These are phyloP conservation scores for Tillandsia fasciculata DNA, from an alignment of 176 grass and related monocot genomes.

Conservation along the genomic window DNA sequence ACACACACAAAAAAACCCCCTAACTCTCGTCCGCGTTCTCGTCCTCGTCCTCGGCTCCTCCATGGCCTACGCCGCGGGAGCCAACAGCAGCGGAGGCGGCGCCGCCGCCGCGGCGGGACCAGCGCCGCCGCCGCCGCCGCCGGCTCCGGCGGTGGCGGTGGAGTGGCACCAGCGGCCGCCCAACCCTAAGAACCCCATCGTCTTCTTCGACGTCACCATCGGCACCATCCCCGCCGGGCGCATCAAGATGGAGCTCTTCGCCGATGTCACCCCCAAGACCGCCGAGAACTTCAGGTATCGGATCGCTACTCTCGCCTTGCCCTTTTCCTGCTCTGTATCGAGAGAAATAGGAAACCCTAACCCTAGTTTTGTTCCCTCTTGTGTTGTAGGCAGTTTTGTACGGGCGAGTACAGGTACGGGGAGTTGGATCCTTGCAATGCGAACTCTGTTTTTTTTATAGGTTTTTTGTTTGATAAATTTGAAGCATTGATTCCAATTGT, in stretches of 20 bases:
- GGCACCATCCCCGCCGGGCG: slow-evolving; percentile 89
- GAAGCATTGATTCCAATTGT: too few species aligned
- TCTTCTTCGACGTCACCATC: slow-evolving; percentile 98
- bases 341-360: too few species aligned
- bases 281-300: slow-evolving; percentile 86
- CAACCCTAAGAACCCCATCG: slow-evolving; percentile 87
- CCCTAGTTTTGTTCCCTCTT: slow-evolving; percentile 15
- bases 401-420: slow-evolving; percentile 82
- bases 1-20: too few species aligned
- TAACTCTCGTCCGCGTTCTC: slow-evolving; percentile 4
- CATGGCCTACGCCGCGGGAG: slow-evolving; percentile 37
- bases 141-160: slow-evolving; percentile 28
- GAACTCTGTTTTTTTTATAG: not conserved
- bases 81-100: not conserved
- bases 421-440: not conserved
- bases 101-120: slow-evolving; percentile 29
- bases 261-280: slow-evolving; percentile 74
- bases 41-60: slow-evolving; percentile 16
- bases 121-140: slow-evolving; percentile 28
- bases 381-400: slow-evolving; percentile 85
- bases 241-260: slow-evolving; percentile 99
- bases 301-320: not conserved
- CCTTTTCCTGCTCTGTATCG: too few species aligned
- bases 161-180: slow-evolving; percentile 90
- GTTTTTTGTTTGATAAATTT: not conserved